Conservation (phyloP, 208 protist species). For the Leishmania major region DNA sequence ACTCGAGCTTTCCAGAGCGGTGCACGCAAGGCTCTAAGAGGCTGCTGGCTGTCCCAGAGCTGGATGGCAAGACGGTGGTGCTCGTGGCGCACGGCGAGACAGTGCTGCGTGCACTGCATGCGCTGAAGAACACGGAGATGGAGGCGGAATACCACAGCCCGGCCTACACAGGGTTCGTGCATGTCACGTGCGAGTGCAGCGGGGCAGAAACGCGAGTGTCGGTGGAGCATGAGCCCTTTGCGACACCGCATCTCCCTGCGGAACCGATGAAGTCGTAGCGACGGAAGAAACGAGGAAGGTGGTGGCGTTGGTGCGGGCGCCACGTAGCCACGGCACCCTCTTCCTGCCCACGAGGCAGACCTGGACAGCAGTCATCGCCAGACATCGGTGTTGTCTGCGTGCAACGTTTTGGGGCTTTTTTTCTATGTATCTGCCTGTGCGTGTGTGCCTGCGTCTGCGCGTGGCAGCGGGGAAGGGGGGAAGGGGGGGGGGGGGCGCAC, state of each 20-base stretch:
- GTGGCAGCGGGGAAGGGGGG: no score
- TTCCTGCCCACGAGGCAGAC: neutral
- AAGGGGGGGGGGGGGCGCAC: no score
- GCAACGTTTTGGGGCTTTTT: neutral
- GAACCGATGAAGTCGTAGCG: conserved; percentile 18
- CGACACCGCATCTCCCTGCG: conserved; percentile 31
- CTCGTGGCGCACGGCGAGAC: conserved; percentile 47
- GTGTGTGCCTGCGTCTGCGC: neutral
- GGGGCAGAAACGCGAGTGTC: conserved; percentile 12
- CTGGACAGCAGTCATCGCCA: neutral
- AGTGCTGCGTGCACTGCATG: conserved; percentile 32
- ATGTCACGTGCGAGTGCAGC: conserved; percentile 15
- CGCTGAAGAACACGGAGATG: conserved; percentile 2
- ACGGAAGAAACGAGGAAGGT: neutral
- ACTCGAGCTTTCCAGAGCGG: conserved; percentile 38
- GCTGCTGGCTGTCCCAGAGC: conserved; percentile 20
- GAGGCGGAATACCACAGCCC: neutral
- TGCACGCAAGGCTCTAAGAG: conserved; percentile 23
- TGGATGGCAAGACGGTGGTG: conserved; percentile 52
- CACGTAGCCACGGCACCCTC: neutral
- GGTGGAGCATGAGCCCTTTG: conserved; percentile 21
- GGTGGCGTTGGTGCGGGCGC: neutral
- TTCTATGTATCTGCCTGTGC: neutral
- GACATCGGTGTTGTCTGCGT: neutral
- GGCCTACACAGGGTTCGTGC: conserved; percentile 41